A percentile compares a stretch with the other conserved stretches of the same genome.
phyloP scores from a whole-genome alignment of 805 yeast species.

The Wickerhamiella sergipiensis region DNA sequence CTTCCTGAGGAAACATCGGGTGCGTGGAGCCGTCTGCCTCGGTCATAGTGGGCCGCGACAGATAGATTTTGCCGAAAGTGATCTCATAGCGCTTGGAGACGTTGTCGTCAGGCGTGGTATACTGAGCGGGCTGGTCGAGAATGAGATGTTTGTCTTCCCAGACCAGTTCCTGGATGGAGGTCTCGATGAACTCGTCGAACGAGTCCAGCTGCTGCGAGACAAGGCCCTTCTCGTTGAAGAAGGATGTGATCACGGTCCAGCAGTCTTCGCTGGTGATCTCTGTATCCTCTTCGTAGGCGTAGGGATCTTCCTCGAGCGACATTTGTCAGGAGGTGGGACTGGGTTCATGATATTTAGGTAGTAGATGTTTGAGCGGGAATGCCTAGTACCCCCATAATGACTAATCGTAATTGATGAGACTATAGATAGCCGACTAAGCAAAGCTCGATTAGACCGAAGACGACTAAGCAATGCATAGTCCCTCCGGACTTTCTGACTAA shows the following conservation, averaged over 20 bases:
- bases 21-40: constrained; percentile 99
- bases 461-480: no score
- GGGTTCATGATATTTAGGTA: no score
- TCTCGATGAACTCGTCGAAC: constrained; percentile 92
- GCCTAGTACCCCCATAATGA: no score
- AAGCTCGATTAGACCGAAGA: no score
- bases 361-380: no score
- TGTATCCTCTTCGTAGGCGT: constrained; percentile 54
- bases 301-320: constrained; percentile 14
- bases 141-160: constrained; percentile 91
- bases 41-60: constrained; percentile 94
- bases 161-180: constrained; percentile 92
- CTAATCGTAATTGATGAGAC: no score
- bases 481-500: no score
- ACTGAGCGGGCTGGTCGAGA: constrained; percentile 97
- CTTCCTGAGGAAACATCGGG: constrained; percentile 96
- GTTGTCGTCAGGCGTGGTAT: constrained; percentile 79
- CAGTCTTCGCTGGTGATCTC: constrained; percentile 95
- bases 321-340: neutral
- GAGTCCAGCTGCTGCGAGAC: constrained; percentile 98
- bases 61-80: constrained; percentile 92
- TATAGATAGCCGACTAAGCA: no score
- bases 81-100: constrained; percentile 88
- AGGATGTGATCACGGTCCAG: constrained; percentile 95
- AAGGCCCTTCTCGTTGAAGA: constrained; percentile 90